Evolutionary conservation across 805 yeast species (phyloP).

Genomic region (Kluyveromyces wickerhamii): DNA sequence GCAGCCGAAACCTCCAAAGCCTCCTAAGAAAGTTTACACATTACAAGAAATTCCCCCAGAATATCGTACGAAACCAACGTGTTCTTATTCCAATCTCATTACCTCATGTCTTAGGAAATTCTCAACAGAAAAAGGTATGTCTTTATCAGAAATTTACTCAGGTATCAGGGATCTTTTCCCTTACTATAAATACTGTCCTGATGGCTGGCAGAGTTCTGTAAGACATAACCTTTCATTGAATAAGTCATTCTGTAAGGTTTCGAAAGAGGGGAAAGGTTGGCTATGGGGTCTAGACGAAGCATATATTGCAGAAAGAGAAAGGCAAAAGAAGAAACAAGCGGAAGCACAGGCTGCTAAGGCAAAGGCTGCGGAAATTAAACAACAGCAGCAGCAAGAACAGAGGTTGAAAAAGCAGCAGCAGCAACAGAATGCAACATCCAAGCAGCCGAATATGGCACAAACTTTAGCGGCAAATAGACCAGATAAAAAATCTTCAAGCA

Average conservation of each 20-base stretch:
- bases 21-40: slow-evolving; percentile 56
- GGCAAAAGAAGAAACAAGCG: slow-evolving; percentile 56
- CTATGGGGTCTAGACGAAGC: slow-evolving; percentile 88
- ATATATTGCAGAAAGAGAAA: slow-evolving; percentile 75
- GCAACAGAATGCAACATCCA: slow-evolving; percentile 10
- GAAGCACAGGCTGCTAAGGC: slow-evolving; percentile 57
- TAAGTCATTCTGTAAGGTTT: slow-evolving; percentile 73
- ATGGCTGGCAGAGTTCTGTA: slow-evolving; percentile 96
- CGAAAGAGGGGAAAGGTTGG: slow-evolving; percentile 91
- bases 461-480: slow-evolving; percentile 28
- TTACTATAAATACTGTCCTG: slow-evolving; percentile 86
- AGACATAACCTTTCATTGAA: slow-evolving; percentile 83
- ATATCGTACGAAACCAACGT: slow-evolving; percentile 74
- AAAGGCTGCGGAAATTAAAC: slow-evolving; percentile 44
- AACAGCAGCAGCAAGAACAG: slow-evolving; percentile 45
- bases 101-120: slow-evolving; percentile 67
- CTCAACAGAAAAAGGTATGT: slow-evolving; percentile 65
- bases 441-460: slow-evolving; percentile 31
- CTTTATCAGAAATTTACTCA: slow-evolving; percentile 75
- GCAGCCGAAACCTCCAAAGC: slow-evolving; percentile 42
- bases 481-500: slow-evolving; percentile 19
- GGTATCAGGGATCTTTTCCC: slow-evolving; percentile 85
- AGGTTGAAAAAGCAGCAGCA: slow-evolving; percentile 23
- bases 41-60: slow-evolving; percentile 85
- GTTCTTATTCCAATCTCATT: slow-evolving; percentile 73